Base-by-base conservation (phyloP, 257 asterid genomes). In the Gynochthodes officinalis region DNA sequence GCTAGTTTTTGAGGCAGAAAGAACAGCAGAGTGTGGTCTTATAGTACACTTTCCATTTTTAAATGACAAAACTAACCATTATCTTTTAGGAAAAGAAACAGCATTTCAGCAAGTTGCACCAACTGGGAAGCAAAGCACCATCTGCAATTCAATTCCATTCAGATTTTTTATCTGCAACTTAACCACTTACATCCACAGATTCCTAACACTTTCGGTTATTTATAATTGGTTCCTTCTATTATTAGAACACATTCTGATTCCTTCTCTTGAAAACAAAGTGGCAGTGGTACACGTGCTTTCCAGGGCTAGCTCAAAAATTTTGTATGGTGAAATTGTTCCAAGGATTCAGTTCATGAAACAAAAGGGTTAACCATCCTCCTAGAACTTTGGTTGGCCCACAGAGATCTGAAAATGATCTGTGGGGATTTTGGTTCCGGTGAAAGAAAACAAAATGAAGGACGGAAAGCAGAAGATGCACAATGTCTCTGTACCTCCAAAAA, bases 71-170 rank as follows among this genome's bases (percentile, higher is more conserved):
- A 64, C 59, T 28, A 42, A 53, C 77, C 77, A 64, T 59, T 48
- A 54, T 35, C 57, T 72, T 57, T 77, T 64, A 9, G 27, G 23
- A 37, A 77, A 72, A 65, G 70, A 37, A 54, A 65, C 66, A 61
- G 65, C 72, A 72, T 72, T 71, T 69, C 62, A 50, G 58, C 88
- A 79, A 75, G 79, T 84, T 77, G 86, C 78, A 67, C 48, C 71
- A 57, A 23, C 48, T 43, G 43, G 52, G 11, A 75, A 37, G 52
- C 67, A 71, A 72, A 78, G 76, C 80, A 73, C 75, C 75, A 37
- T 44, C 66, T 65, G 49, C 74, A 74, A 58, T 74, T 73, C 66
- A 65, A 65, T 13, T 6, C 27, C 18, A 65, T 75, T 60, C 81
- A n/a, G 67, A 75, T 69, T 61, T 74, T 79, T 46, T 68, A 72